These are phyloP conservation scores for Rhizophagus clarus DNA, from an alignment of 192 early-diverging fungal species.

Conservation along the genomic window DNA sequence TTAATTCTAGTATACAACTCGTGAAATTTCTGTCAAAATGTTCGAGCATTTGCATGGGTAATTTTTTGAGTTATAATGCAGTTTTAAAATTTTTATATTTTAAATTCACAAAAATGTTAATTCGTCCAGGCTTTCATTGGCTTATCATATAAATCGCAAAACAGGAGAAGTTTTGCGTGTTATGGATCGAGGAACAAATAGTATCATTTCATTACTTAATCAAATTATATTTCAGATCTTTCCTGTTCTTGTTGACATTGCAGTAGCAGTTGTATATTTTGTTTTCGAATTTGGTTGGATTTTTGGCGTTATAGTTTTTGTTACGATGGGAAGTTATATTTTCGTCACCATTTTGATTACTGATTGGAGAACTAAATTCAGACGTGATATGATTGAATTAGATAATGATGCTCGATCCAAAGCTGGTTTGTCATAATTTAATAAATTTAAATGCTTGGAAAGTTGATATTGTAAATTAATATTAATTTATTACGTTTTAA, in stretches of 20 bases:
- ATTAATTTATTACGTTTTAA: slow-evolving; percentile 23
- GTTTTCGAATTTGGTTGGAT: slow-evolving; percentile 64
- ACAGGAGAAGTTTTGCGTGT: slow-evolving; percentile 95
- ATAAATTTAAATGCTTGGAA: not conserved
- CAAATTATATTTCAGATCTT: slow-evolving; percentile 90
- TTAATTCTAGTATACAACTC: slow-evolving; percentile 68
- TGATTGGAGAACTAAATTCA: slow-evolving; percentile 84
- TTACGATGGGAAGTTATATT: slow-evolving; percentile 89
- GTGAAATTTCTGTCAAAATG: slow-evolving; percentile 88
- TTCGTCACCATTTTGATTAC: slow-evolving; percentile 80
- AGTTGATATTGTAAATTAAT: not conserved
- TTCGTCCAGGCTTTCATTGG: slow-evolving; percentile 82
- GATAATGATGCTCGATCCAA: slow-evolving; percentile 85
- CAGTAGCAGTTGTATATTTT: slow-evolving; percentile 77
- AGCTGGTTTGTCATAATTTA: slow-evolving; percentile 36
- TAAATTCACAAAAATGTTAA: no score
- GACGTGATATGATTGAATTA: slow-evolving; percentile 79
- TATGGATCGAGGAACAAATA: slow-evolving; percentile 77
- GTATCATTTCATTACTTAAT: slow-evolving; percentile 74
- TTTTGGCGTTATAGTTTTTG: slow-evolving; percentile 83
- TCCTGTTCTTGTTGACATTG: slow-evolving; percentile 87
- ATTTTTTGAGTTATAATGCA: not conserved
- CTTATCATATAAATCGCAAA: slow-evolving; percentile 93
- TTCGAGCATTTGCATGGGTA: slow-evolving; percentile 66
- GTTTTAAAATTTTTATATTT: not conserved